Conservation (phyloP, 805 yeast genomes). For the Suhomyces emberorum region DNA sequence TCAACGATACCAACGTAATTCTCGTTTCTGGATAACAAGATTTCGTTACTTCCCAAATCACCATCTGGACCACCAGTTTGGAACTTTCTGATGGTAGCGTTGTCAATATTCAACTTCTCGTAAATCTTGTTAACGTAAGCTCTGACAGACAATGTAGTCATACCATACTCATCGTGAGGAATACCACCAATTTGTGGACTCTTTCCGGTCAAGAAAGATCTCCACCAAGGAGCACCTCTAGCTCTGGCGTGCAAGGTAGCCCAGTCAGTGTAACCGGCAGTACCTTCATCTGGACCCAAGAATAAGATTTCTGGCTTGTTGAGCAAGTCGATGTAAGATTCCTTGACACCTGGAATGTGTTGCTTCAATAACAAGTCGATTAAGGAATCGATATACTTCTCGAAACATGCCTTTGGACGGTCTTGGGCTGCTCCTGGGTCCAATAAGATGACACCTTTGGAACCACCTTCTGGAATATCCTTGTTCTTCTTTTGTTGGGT, state of each 20-base stretch:
- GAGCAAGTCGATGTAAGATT: slow-evolving; percentile 78
- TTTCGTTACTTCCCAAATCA: slow-evolving; percentile 95
- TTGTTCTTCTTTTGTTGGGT: slow-evolving; percentile 97
- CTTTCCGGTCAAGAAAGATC: slow-evolving; percentile 96
- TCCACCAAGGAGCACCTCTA: slow-evolving; percentile 98
- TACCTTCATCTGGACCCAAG: slow-evolving; percentile 99
- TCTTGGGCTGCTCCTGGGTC: slow-evolving; percentile 73
- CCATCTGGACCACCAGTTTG: slow-evolving; percentile 99
- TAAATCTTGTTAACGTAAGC: slow-evolving; percentile 87
- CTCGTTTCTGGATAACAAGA: slow-evolving; percentile 79
- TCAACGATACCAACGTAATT: slow-evolving; percentile 85
- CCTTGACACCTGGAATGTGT: slow-evolving; percentile 71
- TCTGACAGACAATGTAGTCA: slow-evolving; percentile 94
- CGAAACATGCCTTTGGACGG: slow-evolving; percentile 79
- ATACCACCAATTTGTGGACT: slow-evolving; percentile 91
- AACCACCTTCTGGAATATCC: slow-evolving; percentile 99
- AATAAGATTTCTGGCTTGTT: slow-evolving; percentile 84
- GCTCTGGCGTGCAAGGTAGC: slow-evolving; percentile 89
- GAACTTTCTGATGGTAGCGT: slow-evolving; percentile 62
- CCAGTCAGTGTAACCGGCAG: slow-evolving; percentile 95
- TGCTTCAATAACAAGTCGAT: slow-evolving; percentile 79
- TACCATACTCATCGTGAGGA: slow-evolving; percentile 97
- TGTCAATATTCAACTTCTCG: slow-evolving; percentile 66
- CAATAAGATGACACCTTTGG: slow-evolving; percentile 91
- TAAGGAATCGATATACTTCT: slow-evolving; percentile 88